Evolutionary conservation across 2,329 filamentous ascomycete genomes (phyloP).

Genomic region (Emergomyces africanus): DNA sequence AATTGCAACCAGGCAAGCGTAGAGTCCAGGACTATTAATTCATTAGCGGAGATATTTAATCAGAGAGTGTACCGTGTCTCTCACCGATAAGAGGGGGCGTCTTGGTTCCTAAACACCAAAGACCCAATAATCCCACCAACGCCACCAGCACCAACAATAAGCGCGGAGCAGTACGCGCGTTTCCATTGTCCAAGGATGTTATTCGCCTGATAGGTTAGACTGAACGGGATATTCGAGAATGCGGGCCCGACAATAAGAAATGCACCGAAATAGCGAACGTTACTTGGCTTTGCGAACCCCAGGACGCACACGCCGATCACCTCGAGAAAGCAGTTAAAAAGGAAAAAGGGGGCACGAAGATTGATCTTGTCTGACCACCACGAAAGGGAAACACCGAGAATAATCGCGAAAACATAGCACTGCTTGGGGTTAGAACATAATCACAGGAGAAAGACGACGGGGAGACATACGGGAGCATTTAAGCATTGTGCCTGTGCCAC

Average conservation of each 20-base stretch:
- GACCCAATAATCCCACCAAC: conserved; percentile 1
- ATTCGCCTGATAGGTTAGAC: not conserved
- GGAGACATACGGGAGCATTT: no score
- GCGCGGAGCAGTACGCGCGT: not conserved
- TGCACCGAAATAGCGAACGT: conserved; percentile 10
- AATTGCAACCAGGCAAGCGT: no score
- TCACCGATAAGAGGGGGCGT: not conserved
- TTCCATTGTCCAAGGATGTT: not conserved
- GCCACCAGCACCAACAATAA: not conserved
- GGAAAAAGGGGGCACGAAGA: conserved; percentile 3
- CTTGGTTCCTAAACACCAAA: not conserved
- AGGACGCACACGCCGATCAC: conserved; percentile 16
- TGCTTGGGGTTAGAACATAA: no score
- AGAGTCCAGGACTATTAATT: no score
- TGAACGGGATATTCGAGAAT: conserved; percentile 1
- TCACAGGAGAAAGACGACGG: no score
- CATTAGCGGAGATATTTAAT: no score
- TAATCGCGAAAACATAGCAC: no score
- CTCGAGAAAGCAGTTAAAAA: conserved; percentile 16
- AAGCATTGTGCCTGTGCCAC: conserved; percentile 9
- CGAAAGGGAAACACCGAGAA: no score
- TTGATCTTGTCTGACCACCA: conserved; percentile 13
- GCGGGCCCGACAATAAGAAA: conserved; percentile 6
- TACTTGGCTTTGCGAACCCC: conserved; percentile 7
- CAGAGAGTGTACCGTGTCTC: no score